Base-by-base conservation (phyloP, 148 eudicot species). In the Tetragonia tetragonoides region DNA sequence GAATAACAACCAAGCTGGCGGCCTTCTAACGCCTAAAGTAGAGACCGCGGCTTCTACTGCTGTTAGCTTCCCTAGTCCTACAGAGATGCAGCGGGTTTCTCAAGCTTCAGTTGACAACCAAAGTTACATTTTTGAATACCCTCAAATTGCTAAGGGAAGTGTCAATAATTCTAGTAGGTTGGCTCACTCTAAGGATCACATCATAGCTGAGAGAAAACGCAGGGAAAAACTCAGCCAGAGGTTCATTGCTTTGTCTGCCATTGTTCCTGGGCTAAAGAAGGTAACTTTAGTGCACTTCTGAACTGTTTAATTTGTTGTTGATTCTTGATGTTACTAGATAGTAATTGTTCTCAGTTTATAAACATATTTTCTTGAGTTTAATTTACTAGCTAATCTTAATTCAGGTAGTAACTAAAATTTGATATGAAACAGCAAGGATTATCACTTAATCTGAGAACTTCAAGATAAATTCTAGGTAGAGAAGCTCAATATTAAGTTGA, bases 201-300 rank as follows among this genome's bases (percentile, higher is more conserved):
- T 90, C 67, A 41, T 88, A 23, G 91, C 91, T 60, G 94, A 90
- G 82, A 90, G 91, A 54, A 90, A 84, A 76, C 85, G 91, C 46
- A 64, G 91, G n/a, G 91, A 88, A 65, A 90, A 88, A 78, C 86
- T 88, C 46, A 88, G 87, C 77, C 88, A 90, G 60, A 75, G 81
- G 64, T 88, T 90, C 80, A 84, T 88, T 61, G 88, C 94, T 64
- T 82, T 90, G 34, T 90, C 94, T 34, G 88, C 89, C 10, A 69
- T 90, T 53, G 80, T 90, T 70, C 93, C 96, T 46, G 91, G 93
- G 54, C 81, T 91, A 3, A 91, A 91, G 79, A 91, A 89, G 96
- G 96, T 91, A 86, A 15, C n/a, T 15, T n/a, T 28, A 0, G 18
- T 57, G 34, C 21, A 10, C 24, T 18, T 24, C 17, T 41, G 34